Evolutionary conservation across 139 green algal genomes (phyloP), one percentile per base, ranked within the genome.

Genomic region (Chlamydomonas incerta): DNA sequence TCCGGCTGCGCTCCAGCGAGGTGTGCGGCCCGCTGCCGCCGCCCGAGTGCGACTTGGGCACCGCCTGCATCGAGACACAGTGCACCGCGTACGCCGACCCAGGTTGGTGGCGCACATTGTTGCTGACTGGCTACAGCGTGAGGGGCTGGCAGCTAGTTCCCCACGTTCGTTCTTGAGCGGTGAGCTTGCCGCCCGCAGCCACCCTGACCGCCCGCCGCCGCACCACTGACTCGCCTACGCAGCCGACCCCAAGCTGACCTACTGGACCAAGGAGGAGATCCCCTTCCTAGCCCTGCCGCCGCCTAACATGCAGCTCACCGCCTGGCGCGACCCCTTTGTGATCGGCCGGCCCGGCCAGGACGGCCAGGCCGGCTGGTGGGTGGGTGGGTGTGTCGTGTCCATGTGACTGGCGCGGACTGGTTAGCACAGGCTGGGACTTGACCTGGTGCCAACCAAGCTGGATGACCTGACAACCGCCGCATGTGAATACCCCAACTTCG

Each of bases 21-120:
- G 87, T 65, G 47, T 86, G 67, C 52, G 75, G 80, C 4, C 80
- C 80, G 33, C 80, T 86, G 55, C 89, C 89, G 28, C 87, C 91
- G 10, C 76, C 80, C 23, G 90, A 92, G 66, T 87, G 85, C 66
- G 90, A 93, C 70, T 74, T 93, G 63, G 67, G 90, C 33, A 91
- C 96, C 80, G 90, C 94, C 4, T 97, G 94, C 72, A 92, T 97
- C 3, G 95, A 98, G 88, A 90, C 80, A 26, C 95, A 98, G 89
- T 90, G 90, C 46, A 70, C 82, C 3, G 95, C 95, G 9, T 67
- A 90, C 14, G 60, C 70, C 2, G 85, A 94, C 81, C 63, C 89
- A 76, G 88, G 89, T 92, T 46, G 83, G 83, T 26, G 26, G 72
- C 80, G 52, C 52, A 60, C 14, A 17, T 60, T 60, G 13, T 60